A percentile compares a stretch with the other conserved stretches of the same genome.
Conservation (phyloP, 108 stramenopile genomes). For the Cafeteria roenbergensis region DNA sequence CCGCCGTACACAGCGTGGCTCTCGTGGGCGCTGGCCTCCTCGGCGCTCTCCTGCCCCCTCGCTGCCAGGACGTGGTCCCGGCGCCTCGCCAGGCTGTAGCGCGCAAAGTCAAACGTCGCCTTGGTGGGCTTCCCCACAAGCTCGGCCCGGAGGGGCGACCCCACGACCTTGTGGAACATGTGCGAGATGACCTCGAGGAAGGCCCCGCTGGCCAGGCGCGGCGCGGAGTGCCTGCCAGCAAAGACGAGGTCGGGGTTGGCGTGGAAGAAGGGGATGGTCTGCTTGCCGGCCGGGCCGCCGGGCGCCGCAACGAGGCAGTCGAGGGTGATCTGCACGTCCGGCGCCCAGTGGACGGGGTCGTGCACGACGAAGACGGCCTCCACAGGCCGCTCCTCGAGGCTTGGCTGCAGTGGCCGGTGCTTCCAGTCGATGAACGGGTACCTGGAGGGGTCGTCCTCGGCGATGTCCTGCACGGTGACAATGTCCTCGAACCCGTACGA, state of each 20-base stretch:
- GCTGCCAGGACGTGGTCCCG: background rate
- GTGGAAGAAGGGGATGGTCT: conserved; percentile 18
- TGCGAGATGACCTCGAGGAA: conserved; percentile 11
- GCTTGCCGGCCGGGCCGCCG: conserved; percentile 1
- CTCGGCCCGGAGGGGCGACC: background rate
- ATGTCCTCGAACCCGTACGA: conserved; percentile 20
- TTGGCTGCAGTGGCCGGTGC: background rate
- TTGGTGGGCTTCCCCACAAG: conserved; percentile 19
- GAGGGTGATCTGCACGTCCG: conserved; percentile 18
- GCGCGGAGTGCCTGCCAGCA: conserved; percentile 13
- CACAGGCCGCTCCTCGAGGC: conserved; percentile 9
- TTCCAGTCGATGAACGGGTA: conserved; percentile 7
- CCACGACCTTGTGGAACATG: conserved; percentile 5
- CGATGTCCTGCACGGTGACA: conserved; percentile 1
- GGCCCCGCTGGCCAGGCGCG: conserved; percentile 27
- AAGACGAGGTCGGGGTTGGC: conserved; percentile 27
- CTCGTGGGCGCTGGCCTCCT: no score
- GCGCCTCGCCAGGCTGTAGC: conserved; percentile 12
- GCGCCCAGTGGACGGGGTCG: conserved; percentile 25
- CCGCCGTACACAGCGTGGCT: no score
- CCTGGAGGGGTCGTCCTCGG: conserved; percentile 8
- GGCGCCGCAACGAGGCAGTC: conserved; percentile 14
- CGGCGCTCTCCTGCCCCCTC: background rate
- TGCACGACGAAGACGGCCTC: conserved; percentile 18
- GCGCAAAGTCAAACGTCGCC: conserved; percentile 21